These are phyloP conservation scores for Ophiocordyceps sinensis DNA, from an alignment of 2,329 filamentous ascomycete genomes.

Conservation along the genomic window DNA sequence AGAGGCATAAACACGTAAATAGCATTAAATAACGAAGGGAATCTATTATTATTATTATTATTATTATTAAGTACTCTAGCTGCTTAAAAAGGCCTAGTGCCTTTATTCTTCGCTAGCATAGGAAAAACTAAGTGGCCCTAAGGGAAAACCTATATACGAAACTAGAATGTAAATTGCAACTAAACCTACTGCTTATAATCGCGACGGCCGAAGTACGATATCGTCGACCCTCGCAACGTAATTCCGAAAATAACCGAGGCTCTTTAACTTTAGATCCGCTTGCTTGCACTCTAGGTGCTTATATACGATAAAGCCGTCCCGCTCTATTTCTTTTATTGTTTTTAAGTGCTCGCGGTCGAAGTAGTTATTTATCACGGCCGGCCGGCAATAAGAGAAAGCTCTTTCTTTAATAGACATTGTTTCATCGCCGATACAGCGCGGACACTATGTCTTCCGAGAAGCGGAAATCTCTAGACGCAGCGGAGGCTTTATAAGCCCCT, in stretches of 20 bases:
- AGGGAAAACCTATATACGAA: too few species aligned
- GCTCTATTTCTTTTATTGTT: background rate
- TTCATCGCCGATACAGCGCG: background rate
- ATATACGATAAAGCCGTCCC: background rate
- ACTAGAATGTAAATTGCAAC: background rate
- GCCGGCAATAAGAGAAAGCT: background rate
- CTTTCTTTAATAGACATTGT: background rate
- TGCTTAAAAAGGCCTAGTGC: too few species aligned
- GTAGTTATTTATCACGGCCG: background rate
- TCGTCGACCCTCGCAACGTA: background rate
- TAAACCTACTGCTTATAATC: background rate
- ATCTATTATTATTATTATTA: too few species aligned
- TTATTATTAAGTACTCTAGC: too few species aligned
- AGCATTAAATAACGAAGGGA: too few species aligned
- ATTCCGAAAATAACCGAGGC: background rate
- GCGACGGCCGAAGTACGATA: background rate
- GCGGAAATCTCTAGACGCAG: too few species aligned
- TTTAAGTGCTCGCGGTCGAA: background rate
- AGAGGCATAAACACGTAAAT: too few species aligned
- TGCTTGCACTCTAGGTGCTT: background rate
- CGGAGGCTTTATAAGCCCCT: too few species aligned
- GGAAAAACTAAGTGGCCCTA: too few species aligned
- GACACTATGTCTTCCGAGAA: slow-evolving; percentile 1
- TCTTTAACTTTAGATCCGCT: background rate
- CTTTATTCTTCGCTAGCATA: too few species aligned